Percentiles rank a stretch among this genome's conserved stretches.
phyloP scores from a whole-genome alignment of 768 basidiomycete genomes.

The Mycena amicta region DNA sequence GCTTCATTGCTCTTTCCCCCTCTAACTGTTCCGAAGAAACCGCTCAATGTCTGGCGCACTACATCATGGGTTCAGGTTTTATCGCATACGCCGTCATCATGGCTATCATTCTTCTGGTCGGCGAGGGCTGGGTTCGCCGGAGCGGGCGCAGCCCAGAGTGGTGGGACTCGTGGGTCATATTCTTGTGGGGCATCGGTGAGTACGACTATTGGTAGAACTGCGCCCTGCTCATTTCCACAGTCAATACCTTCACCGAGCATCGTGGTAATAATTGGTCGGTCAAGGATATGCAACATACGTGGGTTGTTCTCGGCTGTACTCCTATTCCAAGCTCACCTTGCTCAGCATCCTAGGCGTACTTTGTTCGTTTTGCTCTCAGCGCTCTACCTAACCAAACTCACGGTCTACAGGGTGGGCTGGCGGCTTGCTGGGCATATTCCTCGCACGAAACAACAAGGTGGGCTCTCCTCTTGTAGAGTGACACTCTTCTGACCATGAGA shows the following conservation, averaged over 20 bases:
- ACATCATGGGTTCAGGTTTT: conserved; percentile 90
- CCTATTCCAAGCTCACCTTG: conserved; percentile 1
- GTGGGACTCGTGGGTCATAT: conserved; percentile 77
- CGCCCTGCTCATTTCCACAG: conserved; percentile 35
- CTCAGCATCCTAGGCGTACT: conserved; percentile 70
- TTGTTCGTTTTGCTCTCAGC: conserved; percentile 45
- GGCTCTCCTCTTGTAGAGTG: conserved; percentile 14
- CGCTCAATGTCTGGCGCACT: conserved; percentile 87
- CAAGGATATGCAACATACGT: conserved; percentile 97
- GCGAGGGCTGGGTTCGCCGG: conserved; percentile 75
- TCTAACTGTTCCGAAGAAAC: no score
- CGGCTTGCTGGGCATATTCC: conserved; percentile 83
- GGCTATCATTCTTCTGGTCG: conserved; percentile 74
- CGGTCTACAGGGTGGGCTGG: conserved; percentile 80
- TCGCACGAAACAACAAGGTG: conserved; percentile 78
- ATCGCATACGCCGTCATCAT: conserved; percentile 85
- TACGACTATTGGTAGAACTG: not conserved
- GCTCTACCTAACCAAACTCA: not conserved
- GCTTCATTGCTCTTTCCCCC: no score
- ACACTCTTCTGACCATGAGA: not conserved
- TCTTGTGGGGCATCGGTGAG: conserved; percentile 64
- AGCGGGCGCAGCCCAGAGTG: conserved; percentile 79
- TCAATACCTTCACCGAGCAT: conserved; percentile 95
- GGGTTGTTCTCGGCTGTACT: conserved; percentile 31
- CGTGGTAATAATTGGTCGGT: conserved; percentile 79